A percentile compares a stretch with the other conserved stretches of the same genome.
Evolutionary conservation across 1,284 basidiomycete genomes (phyloP).

Genomic region (Laetiporus sulphureus): DNA sequence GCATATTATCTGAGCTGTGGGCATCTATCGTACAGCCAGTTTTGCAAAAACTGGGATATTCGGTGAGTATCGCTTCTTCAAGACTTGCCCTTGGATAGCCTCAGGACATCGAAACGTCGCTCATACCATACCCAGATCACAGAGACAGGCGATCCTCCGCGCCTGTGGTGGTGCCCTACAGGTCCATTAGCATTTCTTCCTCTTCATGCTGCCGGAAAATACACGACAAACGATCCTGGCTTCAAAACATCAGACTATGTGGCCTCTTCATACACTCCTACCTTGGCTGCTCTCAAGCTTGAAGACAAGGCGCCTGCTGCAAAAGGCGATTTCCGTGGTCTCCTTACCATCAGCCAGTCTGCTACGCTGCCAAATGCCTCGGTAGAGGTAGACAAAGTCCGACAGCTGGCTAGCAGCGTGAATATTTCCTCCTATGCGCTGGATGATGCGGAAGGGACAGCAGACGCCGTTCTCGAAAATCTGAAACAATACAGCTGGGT

Average conservation of each 20-base stretch:
- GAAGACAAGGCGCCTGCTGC: neutral
- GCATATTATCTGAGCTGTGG: too few relatives aligned
- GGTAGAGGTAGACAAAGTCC: neutral
- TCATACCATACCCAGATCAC: neutral
- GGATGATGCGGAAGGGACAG: neutral
- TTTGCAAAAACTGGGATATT: too few relatives aligned
- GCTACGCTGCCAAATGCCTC: neutral
- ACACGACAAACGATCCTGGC: slow-evolving; percentile 3
- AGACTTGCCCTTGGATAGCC: neutral
- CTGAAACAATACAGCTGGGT: slow-evolving; percentile 17
- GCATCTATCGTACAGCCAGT: too few relatives aligned
- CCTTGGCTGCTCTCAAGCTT: slow-evolving; percentile 5
- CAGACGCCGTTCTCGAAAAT: neutral
- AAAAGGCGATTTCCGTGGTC: neutral
- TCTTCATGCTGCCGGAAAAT: slow-evolving; percentile 20
- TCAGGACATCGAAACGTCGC: neutral
- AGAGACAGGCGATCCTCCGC: slow-evolving; percentile 1
- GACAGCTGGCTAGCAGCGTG: neutral
- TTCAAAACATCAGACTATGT: slow-evolving; percentile 12
- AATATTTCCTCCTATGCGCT: neutral
- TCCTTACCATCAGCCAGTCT: neutral
- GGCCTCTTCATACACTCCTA: slow-evolving; percentile 21
- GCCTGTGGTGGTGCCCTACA: slow-evolving; percentile 20
- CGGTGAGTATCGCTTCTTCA: neutral
- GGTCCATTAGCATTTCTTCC: slow-evolving; percentile 19